Evolutionary conservation across 805 yeast genomes (phyloP).

Genomic region (Nakazawaea siamensis): DNA sequence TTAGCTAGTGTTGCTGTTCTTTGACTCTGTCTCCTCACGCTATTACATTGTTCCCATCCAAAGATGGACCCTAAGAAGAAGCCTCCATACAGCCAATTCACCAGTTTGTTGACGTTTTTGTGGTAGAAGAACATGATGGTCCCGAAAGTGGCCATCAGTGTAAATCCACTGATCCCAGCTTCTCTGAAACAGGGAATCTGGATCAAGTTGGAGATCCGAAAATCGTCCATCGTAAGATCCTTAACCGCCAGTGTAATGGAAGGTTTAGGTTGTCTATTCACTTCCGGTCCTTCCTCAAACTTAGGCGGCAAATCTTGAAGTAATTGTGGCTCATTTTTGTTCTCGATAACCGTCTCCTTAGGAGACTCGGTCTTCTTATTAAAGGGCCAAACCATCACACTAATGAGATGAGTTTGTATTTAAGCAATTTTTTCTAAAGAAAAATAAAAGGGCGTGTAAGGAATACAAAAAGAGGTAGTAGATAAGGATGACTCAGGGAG

Average conservation of each 20-base stretch:
- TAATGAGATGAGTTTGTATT: no score
- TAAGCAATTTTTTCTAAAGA: no score
- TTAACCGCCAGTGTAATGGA: constrained; percentile 31
- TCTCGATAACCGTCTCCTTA: no score
- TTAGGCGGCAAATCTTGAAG: constrained; percentile 42
- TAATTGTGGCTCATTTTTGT: no score
- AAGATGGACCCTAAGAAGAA: constrained; percentile 70
- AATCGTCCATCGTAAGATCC: constrained; percentile 39
- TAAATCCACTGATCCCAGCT: constrained; percentile 69
- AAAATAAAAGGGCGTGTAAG: neutral
- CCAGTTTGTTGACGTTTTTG: constrained; percentile 51
- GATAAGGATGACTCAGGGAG: no score
- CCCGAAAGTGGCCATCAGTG: constrained; percentile 63
- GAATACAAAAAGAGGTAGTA: neutral
- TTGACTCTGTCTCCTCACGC: constrained; percentile 56
- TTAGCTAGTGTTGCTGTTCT: constrained; percentile 65
- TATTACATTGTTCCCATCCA: constrained; percentile 91
- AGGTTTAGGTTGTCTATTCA: constrained; percentile 17
- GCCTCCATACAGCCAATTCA: constrained; percentile 81
- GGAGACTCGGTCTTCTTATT: no score
- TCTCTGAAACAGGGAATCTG: constrained; percentile 74
- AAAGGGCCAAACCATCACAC: constrained; percentile 10
- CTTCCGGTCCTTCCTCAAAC: neutral
- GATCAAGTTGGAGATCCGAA: constrained; percentile 39
- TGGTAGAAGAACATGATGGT: constrained; percentile 60